phyloP scores from a whole-genome alignment of 768 basidiomycete genomes.

The Termitomyces sp. region DNA sequence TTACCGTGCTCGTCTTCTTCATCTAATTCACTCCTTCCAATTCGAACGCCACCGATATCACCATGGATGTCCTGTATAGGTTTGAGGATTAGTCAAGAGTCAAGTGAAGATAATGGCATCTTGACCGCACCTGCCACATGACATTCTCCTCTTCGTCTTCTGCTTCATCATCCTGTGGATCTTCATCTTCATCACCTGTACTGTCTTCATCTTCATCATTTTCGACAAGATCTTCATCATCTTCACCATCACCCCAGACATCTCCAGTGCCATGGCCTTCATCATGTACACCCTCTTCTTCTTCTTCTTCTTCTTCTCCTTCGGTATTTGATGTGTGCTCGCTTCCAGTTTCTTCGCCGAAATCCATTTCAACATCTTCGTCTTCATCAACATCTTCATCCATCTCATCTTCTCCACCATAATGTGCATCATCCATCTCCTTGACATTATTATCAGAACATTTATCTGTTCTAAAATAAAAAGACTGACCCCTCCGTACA shows the following conservation, averaged over 20 bases:
- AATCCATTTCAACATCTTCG: constrained; percentile 85
- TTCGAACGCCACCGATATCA: constrained; percentile 36
- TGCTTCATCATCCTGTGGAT: constrained; percentile 43
- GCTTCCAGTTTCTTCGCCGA: constrained; percentile 76
- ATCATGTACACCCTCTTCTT: constrained; percentile 60
- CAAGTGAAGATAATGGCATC: neutral
- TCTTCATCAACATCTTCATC: constrained; percentile 77
- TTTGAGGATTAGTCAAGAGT: neutral
- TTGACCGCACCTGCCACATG: constrained; percentile 48
- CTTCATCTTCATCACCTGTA: constrained; percentile 33
- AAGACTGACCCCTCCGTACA: constrained; percentile 81
- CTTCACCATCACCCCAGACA: constrained; percentile 64
- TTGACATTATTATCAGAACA: constrained; percentile 22
- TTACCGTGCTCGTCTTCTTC: constrained; percentile 58
- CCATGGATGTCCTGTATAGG: constrained; percentile 45
- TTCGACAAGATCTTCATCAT: constrained; percentile 57
- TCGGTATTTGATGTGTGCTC: constrained; percentile 73
- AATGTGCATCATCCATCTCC: constrained; percentile 85
- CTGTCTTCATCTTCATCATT: constrained; percentile 45
- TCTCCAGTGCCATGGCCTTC: constrained; percentile 51
- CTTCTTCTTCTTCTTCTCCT: constrained; percentile 43
- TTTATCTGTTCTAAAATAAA: neutral
- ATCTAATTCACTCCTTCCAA: constrained; percentile 45
- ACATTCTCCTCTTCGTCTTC: constrained; percentile 45
- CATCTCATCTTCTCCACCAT: constrained; percentile 67